Evolutionary conservation across 495 filamentous ascomycete species (phyloP), one percentile per base, ranked within the genome.

Genomic region (Lasiosphaeria ovina): DNA sequence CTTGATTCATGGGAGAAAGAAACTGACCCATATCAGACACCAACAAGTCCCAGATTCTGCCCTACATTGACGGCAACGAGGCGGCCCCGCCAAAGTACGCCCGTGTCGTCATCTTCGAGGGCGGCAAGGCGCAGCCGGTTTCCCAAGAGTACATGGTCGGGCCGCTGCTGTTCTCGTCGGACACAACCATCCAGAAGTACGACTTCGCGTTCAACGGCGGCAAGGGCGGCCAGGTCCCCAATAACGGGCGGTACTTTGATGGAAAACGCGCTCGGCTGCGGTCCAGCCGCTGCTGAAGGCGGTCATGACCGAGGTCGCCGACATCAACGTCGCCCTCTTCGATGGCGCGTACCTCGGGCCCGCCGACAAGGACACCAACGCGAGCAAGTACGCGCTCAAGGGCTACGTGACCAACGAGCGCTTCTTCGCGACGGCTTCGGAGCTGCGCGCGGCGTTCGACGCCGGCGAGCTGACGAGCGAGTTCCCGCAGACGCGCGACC

Each of bases 1-100:
- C 35, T 56, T 32, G 16, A n/a, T 1, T 9, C 31, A 6, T n/a
- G 6, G 4, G 3, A 3, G 49, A 5, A 36, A 4, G 17, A 8
- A 16, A 11, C n/a, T 38, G 31, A 34, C 53, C 51, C 4, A 61
- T 33, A 14, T 35, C 38, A 62, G 60, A 68, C 31, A 77, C 81
- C 16, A 85, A 85, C 66, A 86, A 85, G 64, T 77, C 81, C 1
- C 75, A 76, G 60, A 74, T 73, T 24, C 63, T 82, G 7, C 58
- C 70, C 1, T 86, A 80, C 64, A 63, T 85, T 8, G 72, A 82
- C 55, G 72, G 74, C 38, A 58, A 62, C 38, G 74, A 62, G 0
- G 38, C 62, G 3, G 63, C 67, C n/a, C 82, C 81, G 4, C 60
- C 63, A 6, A 66, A 77, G 47, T 84, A 77, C 63, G 82, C 83